A percentile compares a stretch with the other conserved stretches of the same genome.
Evolutionary conservation across 2,329 filamentous ascomycete species (phyloP).

Genomic region (Aspergillus novoparasiticus): DNA sequence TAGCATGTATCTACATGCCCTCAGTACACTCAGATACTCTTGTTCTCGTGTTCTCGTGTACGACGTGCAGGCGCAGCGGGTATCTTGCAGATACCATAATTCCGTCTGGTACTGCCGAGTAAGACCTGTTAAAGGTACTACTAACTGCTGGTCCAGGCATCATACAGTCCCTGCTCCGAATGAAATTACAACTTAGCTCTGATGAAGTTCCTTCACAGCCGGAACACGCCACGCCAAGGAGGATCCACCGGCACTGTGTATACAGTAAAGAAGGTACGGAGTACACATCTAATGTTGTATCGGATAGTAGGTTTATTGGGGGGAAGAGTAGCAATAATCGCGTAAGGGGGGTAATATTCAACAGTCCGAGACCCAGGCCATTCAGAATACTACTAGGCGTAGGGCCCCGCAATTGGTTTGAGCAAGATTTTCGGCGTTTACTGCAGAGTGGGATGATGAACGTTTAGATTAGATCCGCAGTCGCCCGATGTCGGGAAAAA

Average conservation of each 20-base stretch:
- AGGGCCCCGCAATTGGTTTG: constrained; percentile 10
- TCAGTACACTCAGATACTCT: too few species aligned
- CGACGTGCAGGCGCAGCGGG: too few species aligned
- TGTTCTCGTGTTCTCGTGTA: neutral
- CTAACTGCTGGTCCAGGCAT: neutral
- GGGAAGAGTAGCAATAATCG: neutral
- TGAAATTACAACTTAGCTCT: neutral
- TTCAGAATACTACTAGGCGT: neutral
- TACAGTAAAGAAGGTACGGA: neutral
- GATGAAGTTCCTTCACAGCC: constrained; percentile 1
- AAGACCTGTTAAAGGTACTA: too few species aligned
- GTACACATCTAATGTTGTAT: neutral
- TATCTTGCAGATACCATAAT: neutral
- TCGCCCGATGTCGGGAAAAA: constrained; percentile 26
- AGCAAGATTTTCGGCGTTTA: constrained; percentile 8
- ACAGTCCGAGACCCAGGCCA: constrained; percentile 1
- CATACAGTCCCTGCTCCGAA: neutral
- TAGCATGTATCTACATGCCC: neutral
- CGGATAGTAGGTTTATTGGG: neutral
- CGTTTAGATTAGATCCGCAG: constrained; percentile 26
- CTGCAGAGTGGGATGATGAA: constrained; percentile 18
- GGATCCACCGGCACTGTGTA: neutral
- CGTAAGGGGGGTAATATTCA: neutral
- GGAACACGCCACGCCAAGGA: constrained; percentile 8
- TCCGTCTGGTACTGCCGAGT: neutral